These are phyloP conservation scores for Dissoconium aciculare DNA, from an alignment of 2,329 filamentous ascomycete genomes.

Conservation along the genomic window DNA sequence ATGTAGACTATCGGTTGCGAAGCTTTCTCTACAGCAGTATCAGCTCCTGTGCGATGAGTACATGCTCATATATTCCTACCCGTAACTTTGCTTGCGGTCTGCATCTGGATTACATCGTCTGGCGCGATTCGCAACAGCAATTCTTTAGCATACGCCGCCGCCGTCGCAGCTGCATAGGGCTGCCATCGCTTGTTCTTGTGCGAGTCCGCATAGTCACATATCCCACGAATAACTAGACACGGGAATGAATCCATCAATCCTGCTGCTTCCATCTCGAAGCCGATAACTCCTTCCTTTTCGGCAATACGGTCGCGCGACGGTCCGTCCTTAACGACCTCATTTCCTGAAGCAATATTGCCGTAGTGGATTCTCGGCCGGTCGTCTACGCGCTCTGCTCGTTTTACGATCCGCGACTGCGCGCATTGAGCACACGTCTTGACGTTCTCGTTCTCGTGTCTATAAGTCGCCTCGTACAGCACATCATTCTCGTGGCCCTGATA, in stretches of 20 bases:
- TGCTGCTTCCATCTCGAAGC: constrained; percentile 16
- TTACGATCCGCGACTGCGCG: no score
- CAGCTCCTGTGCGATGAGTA: no score
- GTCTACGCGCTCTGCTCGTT: constrained; percentile 4
- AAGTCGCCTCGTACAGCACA: constrained; percentile 2
- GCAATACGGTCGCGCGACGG: constrained; percentile 7
- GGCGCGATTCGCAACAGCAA: no score
- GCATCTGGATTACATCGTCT: no score
- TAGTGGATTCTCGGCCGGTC: constrained; percentile 11
- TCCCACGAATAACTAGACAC: constrained; percentile 11
- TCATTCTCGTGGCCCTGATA: constrained; percentile 2
- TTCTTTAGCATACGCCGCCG: constrained; percentile 11
- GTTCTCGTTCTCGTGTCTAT: no score
- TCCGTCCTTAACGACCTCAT: no score
- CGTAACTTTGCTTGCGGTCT: no score
- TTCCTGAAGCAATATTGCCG: constrained; percentile 17
- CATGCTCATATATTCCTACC: no score
- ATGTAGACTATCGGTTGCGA: no score
- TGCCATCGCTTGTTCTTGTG: constrained; percentile 13
- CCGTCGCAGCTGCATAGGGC: constrained; percentile 8
- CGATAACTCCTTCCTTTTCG: constrained; percentile 6
- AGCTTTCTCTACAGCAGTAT: no score
- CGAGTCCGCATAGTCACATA: constrained; percentile 13
- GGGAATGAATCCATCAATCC: constrained; percentile 10
- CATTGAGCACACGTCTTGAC: no score